Evolutionary conservation across 139 green algal genomes (phyloP), one percentile per base, ranked within the genome.

Genomic region (Chlamydomonas schloesseri): DNA sequence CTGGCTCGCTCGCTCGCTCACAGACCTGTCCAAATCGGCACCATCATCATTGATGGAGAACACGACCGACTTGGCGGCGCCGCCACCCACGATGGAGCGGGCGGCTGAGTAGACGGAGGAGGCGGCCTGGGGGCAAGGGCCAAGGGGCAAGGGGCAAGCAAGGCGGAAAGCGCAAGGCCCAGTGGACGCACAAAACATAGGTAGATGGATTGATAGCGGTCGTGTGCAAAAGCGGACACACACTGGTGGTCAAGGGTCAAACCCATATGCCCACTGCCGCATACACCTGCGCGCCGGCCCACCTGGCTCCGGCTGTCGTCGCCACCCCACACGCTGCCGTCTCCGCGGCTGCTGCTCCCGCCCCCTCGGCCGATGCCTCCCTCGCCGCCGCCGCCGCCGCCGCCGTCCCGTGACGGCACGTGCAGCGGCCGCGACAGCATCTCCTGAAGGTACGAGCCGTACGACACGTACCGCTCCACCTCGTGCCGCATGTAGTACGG

Each of bases 371-470:
- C 47, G 26, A 50, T 55, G 53, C 73, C 53, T 4, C 65, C 65
- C 14, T 29, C 65, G 33, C 31, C 53, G 18, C 34, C 74, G 26
- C 33, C 9, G 11, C 13, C 28, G 55, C 55, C 74, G 21, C 74
- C 55, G 55, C 57, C 74, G 5, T 57, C 78, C 10, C 64, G 17
- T 0, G 26, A 18, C 3, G 76, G 60, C 37, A 46, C 18, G 78
- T 84, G 64, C 28, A 84, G 64, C 29, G 78, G 78, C 64, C 64
- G 26, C n/a, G 64, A 75, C 62, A 84, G 64, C 78, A 74, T 53
- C 78, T 84, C 80, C 68, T 86, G 80, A 24, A 86, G 68, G 53
- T 70, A 58, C n/a, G 68, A 60, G 4, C 50, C 42, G 69, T 86
- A 86, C 68, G 47, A 57, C 21, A 86, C 80, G 68, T 86, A 86